Base-by-base conservation (phyloP, 2,329 filamentous ascomycete genomes). In the Xylariaceae sp. region DNA sequence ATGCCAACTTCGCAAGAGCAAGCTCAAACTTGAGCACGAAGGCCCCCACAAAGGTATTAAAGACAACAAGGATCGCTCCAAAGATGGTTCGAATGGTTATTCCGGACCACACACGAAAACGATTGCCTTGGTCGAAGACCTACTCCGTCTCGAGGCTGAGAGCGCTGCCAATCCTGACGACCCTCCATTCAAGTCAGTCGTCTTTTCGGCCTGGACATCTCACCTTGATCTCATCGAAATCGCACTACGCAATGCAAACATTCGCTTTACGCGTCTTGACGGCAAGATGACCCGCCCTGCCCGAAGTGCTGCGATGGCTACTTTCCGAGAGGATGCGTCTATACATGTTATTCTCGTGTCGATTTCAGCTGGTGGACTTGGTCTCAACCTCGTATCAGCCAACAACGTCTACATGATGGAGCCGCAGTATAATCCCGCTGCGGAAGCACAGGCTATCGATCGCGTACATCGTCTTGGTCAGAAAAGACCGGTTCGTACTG, bases 351-450 rank as follows among this genome's bases (percentile, higher is more conserved):
- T 97, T 54, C 83, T 97, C 8, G 91, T 96, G 11, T 96, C 91
- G 8, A 95, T 97, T 74, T 91, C 88, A 70, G 93, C 93, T 0
- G 94, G 93, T 64, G 93, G 94, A 15, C 83, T 97, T 13, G 93
- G 93, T 11, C 85, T 97, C 45, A 97, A 97, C 71, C 78, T 97
- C 57, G 97, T 92, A 0, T 81, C 89, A 0, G 93, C 88, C 37
- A 94, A 87, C 71, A 88, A 84, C 57, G 93, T 95, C 11, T 97
- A 94, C 72, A 89, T 97, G 68, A 97, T 99, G 93, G 94, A 99
- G 73, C 94, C 94, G 4, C 92, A 97, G 71, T 99, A 93, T 77
- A 99, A 99, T 70, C 94, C 94, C 0, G 92, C 92, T 0, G 91
- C 92, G 0, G 93, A 99, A 74, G 90, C 92, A 4, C 94, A 99